Conservation (phyloP, 108 stramenopile genomes). For the Skeletonema costatum region DNA sequence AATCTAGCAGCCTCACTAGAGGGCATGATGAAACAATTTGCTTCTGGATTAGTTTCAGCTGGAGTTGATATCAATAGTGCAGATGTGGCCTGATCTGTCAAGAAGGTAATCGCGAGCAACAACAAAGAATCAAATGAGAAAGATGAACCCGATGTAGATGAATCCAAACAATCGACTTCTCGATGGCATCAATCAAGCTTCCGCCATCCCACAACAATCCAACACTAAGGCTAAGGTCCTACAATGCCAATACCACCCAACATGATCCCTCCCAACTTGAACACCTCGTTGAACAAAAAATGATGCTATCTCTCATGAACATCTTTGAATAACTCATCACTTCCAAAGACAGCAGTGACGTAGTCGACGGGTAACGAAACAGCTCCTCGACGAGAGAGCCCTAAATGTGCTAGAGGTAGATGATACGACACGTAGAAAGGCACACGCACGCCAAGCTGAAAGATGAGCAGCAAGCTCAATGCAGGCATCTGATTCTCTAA, state of each 20-base stretch:
- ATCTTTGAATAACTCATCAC: slow-evolving; percentile 73
- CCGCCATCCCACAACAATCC: background rate
- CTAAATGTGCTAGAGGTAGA: too few species aligned
- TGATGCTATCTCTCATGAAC: slow-evolving; percentile 72
- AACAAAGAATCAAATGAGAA: background rate
- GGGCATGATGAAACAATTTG: slow-evolving; percentile 39
- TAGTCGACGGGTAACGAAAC: slow-evolving; percentile 92
- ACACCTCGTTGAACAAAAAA: slow-evolving; percentile 65
- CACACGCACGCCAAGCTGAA: too few species aligned
- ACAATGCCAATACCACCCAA: background rate
- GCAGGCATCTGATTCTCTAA: too few species aligned
- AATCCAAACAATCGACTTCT: slow-evolving; percentile 55
- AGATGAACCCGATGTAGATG: slow-evolving; percentile 37
- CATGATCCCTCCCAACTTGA: slow-evolving; percentile 59
- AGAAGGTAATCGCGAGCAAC: too few species aligned
- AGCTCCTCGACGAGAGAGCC: slow-evolving; percentile 82
- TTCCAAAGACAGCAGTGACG: slow-evolving; percentile 72
- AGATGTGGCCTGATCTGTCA: too few species aligned
- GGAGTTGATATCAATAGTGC: background rate
- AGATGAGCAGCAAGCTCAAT: too few species aligned
- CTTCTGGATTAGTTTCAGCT: background rate
- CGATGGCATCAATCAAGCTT: slow-evolving; percentile 40
- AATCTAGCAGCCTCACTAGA: slow-evolving; percentile 32
- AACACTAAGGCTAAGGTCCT: slow-evolving; percentile 14
- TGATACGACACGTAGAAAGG: too few species aligned